Evolutionary conservation across 371 early-diverging fungal genomes (phyloP).

Genomic region (Phascolomyces articulosus): DNA sequence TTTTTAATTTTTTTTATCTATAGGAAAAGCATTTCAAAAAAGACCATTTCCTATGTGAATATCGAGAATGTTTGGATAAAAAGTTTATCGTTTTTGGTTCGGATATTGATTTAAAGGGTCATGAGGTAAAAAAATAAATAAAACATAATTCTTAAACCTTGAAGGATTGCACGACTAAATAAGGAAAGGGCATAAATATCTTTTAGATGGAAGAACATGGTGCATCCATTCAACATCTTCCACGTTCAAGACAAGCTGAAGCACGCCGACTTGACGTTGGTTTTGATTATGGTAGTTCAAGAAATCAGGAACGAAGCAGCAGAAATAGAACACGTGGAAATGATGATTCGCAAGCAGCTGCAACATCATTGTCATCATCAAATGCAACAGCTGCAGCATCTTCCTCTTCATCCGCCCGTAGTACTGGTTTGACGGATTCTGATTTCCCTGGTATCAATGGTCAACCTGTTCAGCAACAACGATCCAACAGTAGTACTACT

Average conservation of each 20-base stretch:
- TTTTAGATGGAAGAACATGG: constrained; percentile 50
- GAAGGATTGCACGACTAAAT: too few species aligned
- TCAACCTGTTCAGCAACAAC: not conserved
- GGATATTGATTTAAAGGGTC: constrained; percentile 89
- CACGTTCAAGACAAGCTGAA: constrained; percentile 36
- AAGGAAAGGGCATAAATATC: too few species aligned
- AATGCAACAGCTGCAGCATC: constrained; percentile 8
- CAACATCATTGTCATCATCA: not conserved
- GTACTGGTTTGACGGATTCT: not conserved
- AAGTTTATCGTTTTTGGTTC: constrained; percentile 97
- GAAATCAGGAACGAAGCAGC: constrained; percentile 13
- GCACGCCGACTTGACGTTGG: constrained; percentile 59
- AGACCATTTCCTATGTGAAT: constrained; percentile 84
- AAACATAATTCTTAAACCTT: too few species aligned
- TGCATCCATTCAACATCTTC: constrained; percentile 30
- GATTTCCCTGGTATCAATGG: constrained; percentile 40
- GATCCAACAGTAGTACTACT: constrained; percentile 2
- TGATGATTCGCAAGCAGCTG: not conserved
- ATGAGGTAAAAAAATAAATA: constrained; percentile 51
- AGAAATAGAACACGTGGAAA: constrained; percentile 13
- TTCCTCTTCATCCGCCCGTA: constrained; percentile 1
- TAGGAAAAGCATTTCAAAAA: constrained; percentile 83
- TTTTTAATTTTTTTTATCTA: not conserved
- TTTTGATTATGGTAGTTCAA: constrained; percentile 57
- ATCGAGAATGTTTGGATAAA: constrained; percentile 85